A percentile compares a stretch with the other conserved stretches of the same genome.
Conservation (phyloP, 192 early-diverging fungal species). For the Mortierella claussenii region DNA sequence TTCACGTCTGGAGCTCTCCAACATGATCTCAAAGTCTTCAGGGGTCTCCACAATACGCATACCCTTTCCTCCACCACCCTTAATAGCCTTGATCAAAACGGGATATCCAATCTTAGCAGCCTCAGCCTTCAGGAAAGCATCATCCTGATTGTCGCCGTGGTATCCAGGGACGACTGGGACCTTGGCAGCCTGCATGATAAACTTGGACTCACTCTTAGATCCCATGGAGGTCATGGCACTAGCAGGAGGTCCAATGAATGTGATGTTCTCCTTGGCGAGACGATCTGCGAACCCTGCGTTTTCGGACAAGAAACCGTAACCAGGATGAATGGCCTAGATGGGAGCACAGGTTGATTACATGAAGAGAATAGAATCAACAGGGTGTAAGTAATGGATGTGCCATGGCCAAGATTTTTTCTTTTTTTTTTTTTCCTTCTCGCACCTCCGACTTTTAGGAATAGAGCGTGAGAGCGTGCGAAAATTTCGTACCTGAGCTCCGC, state of each 20-base stretch:
- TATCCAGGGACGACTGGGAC: slow-evolving; percentile 96
- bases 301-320: slow-evolving; percentile 97
- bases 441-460: background rate
- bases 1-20: slow-evolving; percentile 86
- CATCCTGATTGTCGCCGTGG: slow-evolving; percentile 89
- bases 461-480: background rate
- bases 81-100: slow-evolving; percentile 97
- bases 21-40: slow-evolving; percentile 86
- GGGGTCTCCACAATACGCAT: slow-evolving; percentile 90
- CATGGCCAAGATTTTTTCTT: too few species aligned
- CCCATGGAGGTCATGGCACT: slow-evolving; percentile 93
- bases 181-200: slow-evolving; percentile 88
- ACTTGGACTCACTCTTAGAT: slow-evolving; percentile 93
- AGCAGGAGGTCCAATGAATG: slow-evolving; percentile 92
- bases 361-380: slow-evolving; percentile 5
- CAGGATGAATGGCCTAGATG: slow-evolving; percentile 90
- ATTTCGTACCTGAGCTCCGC: slow-evolving; percentile 75
- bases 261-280: slow-evolving; percentile 70
- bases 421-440: background rate
- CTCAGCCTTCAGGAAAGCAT: slow-evolving; percentile 74
- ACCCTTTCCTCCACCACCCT: slow-evolving; percentile 97
- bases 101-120: slow-evolving; percentile 91
- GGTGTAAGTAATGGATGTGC: background rate
- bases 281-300: slow-evolving; percentile 89
- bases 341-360: background rate